phyloP scores from a whole-genome alignment of 768 basidiomycete species.

The Tricholomella constricta region DNA sequence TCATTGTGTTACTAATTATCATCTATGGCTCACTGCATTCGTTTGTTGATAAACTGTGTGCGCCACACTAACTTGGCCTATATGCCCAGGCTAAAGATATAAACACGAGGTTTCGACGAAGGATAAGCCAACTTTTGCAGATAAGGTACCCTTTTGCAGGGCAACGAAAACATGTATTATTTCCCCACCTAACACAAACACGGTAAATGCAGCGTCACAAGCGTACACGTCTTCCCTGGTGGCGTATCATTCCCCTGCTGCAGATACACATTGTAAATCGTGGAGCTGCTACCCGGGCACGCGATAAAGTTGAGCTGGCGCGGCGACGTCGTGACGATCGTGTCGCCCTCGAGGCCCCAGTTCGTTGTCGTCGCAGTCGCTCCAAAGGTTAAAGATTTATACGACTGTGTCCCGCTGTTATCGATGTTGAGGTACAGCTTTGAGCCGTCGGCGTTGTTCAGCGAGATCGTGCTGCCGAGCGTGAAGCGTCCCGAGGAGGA shows the following conservation, averaged over 20 bases:
- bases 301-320: conserved; percentile 58
- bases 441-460: conserved; percentile 42
- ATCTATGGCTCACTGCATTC: too few relatives aligned
- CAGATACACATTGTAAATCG: conserved; percentile 48
- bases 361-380: conserved; percentile 49
- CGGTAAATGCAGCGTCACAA: conserved; percentile 45
- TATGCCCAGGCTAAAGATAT: too few relatives aligned
- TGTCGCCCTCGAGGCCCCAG: conserved; percentile 62
- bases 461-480: conserved; percentile 46
- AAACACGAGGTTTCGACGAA: too few relatives aligned
- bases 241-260: conserved; percentile 54
- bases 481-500: conserved; percentile 51
- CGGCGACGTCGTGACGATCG: conserved; percentile 55
- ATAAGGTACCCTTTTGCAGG: too few relatives aligned
- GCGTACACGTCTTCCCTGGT: conserved; percentile 35
- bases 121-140: too few relatives aligned
- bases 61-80: too few relatives aligned
- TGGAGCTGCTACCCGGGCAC: conserved; percentile 43
- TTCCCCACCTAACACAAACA: conserved; percentile 38
- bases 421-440: conserved; percentile 52
- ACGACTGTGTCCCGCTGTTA: conserved; percentile 43
- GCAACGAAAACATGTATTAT: not conserved
- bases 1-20: too few relatives aligned
- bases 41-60: too few relatives aligned
- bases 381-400: conserved; percentile 49